These are phyloP conservation scores for Aspergillus diversus DNA, from an alignment of 495 filamentous ascomycete genomes.

Conservation along the genomic window DNA sequence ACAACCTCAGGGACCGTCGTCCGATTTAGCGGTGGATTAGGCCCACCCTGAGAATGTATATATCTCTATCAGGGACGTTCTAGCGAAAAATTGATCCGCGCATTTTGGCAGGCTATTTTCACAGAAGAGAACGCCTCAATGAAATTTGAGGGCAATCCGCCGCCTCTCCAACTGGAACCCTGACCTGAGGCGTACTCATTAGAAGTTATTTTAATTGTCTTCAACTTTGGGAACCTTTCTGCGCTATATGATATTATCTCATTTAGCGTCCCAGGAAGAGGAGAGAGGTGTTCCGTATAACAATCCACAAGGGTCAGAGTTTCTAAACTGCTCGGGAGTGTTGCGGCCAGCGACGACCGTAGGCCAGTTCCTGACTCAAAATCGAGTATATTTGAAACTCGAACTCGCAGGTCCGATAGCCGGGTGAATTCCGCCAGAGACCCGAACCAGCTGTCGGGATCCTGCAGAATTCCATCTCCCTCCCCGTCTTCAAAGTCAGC, in stretches of 20 bases:
- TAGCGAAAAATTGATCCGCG: not conserved
- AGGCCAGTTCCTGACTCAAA: not conserved
- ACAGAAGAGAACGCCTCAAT: not conserved
- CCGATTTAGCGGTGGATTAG: no score
- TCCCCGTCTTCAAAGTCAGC: not conserved
- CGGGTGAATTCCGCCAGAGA: slow-evolving; percentile 20
- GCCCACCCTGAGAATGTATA: no score
- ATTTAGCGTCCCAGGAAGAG: not conserved
- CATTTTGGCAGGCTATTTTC: not conserved
- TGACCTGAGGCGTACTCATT: not conserved
- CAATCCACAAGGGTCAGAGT: not conserved
- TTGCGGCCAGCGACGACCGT: not conserved
- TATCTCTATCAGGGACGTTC: not conserved
- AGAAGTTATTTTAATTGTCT: not conserved
- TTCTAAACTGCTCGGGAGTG: not conserved
- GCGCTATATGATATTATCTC: not conserved
- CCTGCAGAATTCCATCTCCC: not conserved
- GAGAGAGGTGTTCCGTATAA: not conserved
- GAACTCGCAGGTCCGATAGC: slow-evolving; percentile 22
- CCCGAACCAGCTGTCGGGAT: slow-evolving; percentile 15
- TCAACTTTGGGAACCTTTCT: not conserved
- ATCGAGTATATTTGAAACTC: slow-evolving; percentile 16
- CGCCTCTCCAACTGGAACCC: not conserved
- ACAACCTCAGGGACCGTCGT: no score
- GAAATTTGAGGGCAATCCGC: not conserved